Evolutionary conservation across 2,329 filamentous ascomycete species (phyloP).

Genomic region (Periconia macrospinosa): DNA sequence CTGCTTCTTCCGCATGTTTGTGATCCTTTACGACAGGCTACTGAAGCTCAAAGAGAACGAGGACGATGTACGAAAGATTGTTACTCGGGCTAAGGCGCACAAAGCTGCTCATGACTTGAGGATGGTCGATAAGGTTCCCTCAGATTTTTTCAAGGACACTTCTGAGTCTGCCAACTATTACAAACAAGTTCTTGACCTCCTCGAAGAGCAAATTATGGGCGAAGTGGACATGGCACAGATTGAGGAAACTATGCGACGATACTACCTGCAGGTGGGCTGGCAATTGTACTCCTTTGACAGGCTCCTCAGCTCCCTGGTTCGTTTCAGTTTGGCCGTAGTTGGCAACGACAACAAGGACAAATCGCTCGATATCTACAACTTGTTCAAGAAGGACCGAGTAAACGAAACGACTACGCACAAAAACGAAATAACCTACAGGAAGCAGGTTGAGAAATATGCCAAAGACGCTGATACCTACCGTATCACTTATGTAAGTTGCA

Average conservation of each 20-base stretch:
- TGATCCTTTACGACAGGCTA: conserved; percentile 85
- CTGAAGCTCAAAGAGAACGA: conserved; percentile 81
- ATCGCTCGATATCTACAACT: conserved; percentile 83
- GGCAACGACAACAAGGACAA: conserved; percentile 89
- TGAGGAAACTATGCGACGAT: conserved; percentile 88
- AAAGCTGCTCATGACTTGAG: conserved; percentile 85
- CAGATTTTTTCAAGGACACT: conserved; percentile 73
- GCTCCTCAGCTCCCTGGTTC: conserved; percentile 77
- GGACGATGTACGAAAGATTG: conserved; percentile 70
- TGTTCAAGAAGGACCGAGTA: conserved; percentile 80
- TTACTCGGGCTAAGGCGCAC: conserved; percentile 70
- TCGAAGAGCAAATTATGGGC: conserved; percentile 82
- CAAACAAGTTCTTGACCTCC: conserved; percentile 78
- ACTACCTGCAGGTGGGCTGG: conserved; percentile 89
- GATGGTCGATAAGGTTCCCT: conserved; percentile 75
- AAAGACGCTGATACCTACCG: conserved; percentile 93
- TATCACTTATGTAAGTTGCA: conserved; percentile 78
- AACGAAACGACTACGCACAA: conserved; percentile 86
- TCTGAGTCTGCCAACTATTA: conserved; percentile 72
- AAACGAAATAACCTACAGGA: conserved; percentile 85
- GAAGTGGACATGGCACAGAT: conserved; percentile 82
- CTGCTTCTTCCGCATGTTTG: conserved; percentile 92
- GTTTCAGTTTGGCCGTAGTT: conserved; percentile 80
- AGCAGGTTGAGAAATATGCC: conserved; percentile 87
- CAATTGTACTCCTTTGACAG: conserved; percentile 92